Conservation (phyloP, 257 asterid genomes). For the Mitragyna speciosa region DNA sequence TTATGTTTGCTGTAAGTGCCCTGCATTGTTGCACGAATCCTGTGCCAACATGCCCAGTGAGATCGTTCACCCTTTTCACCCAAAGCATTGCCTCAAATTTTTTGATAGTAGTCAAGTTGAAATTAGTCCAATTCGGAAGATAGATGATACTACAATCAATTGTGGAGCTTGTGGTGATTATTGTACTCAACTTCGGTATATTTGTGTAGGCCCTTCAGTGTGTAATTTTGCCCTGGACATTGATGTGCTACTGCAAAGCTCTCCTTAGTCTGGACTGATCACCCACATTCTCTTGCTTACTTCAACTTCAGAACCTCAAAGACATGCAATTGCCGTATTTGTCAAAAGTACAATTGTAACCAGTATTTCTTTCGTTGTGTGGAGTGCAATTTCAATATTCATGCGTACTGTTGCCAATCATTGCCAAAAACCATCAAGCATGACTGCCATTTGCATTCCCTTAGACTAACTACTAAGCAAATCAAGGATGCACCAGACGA, state of each 20-base stretch:
- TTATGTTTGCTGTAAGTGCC: not conserved
- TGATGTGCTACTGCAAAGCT: not conserved
- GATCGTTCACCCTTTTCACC: conserved; percentile 10
- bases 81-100: not conserved
- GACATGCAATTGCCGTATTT: not conserved
- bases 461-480: not conserved
- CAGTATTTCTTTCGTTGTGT: not conserved
- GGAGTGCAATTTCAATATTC: not conserved
- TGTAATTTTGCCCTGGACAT: not conserved
- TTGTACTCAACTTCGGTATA: too few species aligned
- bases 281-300: conserved; percentile 5
- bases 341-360: too few species aligned
- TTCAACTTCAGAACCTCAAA: not conserved
- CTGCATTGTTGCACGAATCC: not conserved
- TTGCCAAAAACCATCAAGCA: conserved; percentile 11
- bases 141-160: too few species aligned
- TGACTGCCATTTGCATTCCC: not conserved
- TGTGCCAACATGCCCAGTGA: not conserved
- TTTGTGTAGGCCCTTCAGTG: too few species aligned
- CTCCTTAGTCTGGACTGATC: not conserved
- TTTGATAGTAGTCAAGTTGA: too few species aligned
- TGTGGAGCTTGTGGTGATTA: not conserved
- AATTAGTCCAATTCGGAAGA: too few species aligned
- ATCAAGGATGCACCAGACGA: not conserved
- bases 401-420: not conserved